Percentiles rank a stretch among this genome's conserved stretches.
Conservation (phyloP, 2,329 filamentous ascomycete species). For the Hypoxylon sp. region DNA sequence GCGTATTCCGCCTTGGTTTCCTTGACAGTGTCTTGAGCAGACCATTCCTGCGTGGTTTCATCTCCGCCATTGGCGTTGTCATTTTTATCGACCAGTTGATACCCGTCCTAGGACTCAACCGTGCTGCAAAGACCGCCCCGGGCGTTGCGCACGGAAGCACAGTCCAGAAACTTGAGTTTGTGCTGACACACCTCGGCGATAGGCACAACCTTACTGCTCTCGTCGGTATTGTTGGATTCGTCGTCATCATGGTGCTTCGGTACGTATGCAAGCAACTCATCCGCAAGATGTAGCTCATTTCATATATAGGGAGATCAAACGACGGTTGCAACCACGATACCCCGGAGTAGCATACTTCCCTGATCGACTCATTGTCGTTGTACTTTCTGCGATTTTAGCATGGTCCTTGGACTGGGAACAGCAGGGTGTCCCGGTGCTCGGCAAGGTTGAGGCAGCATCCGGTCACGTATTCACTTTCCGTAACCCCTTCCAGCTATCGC, state of each 20-base stretch:
- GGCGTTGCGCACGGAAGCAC: constrained; percentile 87
- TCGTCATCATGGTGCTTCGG: constrained; percentile 91
- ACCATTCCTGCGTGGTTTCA: constrained; percentile 94
- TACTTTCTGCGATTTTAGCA: constrained; percentile 84
- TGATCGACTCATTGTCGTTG: constrained; percentile 91
- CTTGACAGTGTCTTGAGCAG: constrained; percentile 93
- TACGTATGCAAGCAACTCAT: constrained; percentile 58
- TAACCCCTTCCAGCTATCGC: constrained; percentile 83
- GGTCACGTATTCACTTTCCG: constrained; percentile 83
- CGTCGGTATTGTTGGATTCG: constrained; percentile 84
- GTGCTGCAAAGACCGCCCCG: constrained; percentile 71
- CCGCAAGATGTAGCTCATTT: constrained; percentile 18
- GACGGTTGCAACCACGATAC: constrained; percentile 81
- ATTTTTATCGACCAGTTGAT: constrained; percentile 96
- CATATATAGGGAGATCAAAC: constrained; percentile 79
- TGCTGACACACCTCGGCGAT: constrained; percentile 75
- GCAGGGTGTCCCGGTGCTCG: constrained; percentile 85
- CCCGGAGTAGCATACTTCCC: constrained; percentile 89
- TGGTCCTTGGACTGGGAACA: constrained; percentile 84
- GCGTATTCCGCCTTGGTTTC: constrained; percentile 88
- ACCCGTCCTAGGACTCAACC: constrained; percentile 85
- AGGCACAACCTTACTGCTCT: constrained; percentile 82
- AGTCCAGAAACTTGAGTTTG: constrained; percentile 86
- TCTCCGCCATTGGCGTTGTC: constrained; percentile 96
- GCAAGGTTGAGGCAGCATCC: constrained; percentile 80